Percentiles rank a stretch among this genome's conserved stretches.
Evolutionary conservation across 495 filamentous ascomycete genomes (phyloP).

Genomic region (Neurospora sp.): DNA sequence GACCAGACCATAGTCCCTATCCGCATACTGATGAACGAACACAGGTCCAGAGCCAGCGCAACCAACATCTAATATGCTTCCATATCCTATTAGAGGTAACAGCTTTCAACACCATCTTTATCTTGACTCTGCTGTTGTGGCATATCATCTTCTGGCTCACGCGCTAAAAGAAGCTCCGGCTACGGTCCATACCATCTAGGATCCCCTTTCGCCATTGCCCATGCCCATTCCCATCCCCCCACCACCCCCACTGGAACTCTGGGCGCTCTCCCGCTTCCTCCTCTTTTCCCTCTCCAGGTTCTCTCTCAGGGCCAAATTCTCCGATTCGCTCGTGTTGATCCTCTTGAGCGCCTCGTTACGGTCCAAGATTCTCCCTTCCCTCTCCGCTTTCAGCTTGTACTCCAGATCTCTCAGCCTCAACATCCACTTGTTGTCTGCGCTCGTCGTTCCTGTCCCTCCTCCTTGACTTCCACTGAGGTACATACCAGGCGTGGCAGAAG

Average conservation of each 20-base stretch:
- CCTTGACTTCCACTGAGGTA: not conserved
- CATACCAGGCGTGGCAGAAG: not conserved
- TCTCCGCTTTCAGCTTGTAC: conserved; percentile 75
- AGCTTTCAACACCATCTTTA: not conserved
- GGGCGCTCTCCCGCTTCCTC: conserved; percentile 4
- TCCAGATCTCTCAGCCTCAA: conserved; percentile 79
- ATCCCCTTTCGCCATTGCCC: not conserved
- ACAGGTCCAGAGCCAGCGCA: not conserved
- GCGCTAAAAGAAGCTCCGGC: not conserved
- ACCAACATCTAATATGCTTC: not conserved
- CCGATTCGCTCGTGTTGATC: conserved; percentile 69
- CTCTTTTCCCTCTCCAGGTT: conserved; percentile 50
- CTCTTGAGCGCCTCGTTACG: conserved; percentile 72
- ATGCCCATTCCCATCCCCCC: not conserved
- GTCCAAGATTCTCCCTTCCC: conserved; percentile 80
- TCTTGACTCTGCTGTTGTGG: not conserved
- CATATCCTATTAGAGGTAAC: not conserved
- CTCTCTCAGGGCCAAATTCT: conserved; percentile 62
- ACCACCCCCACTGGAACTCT: not conserved
- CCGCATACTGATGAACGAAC: not conserved
- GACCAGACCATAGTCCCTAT: not conserved
- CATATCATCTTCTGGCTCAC: not conserved
- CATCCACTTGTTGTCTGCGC: conserved; percentile 62
- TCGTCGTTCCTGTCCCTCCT: not conserved
- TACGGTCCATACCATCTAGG: not conserved